Percentiles rank a stretch among this genome's conserved stretches.
Evolutionary conservation across 345 rosid genomes (phyloP).

Genomic region (Arabidopsis suecica): DNA sequence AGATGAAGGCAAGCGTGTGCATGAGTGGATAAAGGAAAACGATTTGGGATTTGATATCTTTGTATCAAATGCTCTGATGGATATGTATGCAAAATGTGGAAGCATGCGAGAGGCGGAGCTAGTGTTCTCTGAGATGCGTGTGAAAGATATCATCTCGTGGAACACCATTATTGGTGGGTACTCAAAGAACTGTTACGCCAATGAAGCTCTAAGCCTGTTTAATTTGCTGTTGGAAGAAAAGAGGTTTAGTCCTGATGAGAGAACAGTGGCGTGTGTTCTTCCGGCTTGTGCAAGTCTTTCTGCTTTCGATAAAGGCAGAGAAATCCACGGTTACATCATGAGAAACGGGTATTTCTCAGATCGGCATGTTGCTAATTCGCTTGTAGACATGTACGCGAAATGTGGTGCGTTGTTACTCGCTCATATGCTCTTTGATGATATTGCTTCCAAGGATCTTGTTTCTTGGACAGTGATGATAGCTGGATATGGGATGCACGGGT

Average conservation of each 20-base stretch:
- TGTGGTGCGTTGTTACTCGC: conserved; percentile 68
- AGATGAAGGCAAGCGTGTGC: conserved; percentile 63
- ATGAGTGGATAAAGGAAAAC: conserved; percentile 56
- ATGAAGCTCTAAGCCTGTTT: conserved; percentile 63
- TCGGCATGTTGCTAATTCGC: conserved; percentile 63
- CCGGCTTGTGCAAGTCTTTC: conserved; percentile 80
- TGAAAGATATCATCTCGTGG: conserved; percentile 71
- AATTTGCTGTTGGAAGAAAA: conserved; percentile 51
- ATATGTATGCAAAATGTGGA: conserved; percentile 84
- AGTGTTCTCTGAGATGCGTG: conserved; percentile 56
- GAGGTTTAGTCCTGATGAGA: conserved; percentile 53
- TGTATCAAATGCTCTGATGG: conserved; percentile 69
- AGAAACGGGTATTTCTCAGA: conserved; percentile 56
- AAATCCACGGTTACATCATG: conserved; percentile 63
- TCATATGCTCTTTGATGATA: conserved; percentile 56
- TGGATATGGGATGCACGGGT: conserved; percentile 87
- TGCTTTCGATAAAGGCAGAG: conserved; percentile 70
- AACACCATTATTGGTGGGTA: conserved; percentile 75
- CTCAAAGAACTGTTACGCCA: conserved; percentile 62
- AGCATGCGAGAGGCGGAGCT: conserved; percentile 63
- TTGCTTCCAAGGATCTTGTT: conserved; percentile 65
- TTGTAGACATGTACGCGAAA: conserved; percentile 73
- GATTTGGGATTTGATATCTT: conserved; percentile 54
- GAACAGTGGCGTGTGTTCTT: conserved; percentile 66
- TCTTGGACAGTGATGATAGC: conserved; percentile 85